Percentiles rank a stretch among this genome's conserved stretches.
Conservation (phyloP, 768 basidiomycete genomes). For the Mycena vulgaris region DNA sequence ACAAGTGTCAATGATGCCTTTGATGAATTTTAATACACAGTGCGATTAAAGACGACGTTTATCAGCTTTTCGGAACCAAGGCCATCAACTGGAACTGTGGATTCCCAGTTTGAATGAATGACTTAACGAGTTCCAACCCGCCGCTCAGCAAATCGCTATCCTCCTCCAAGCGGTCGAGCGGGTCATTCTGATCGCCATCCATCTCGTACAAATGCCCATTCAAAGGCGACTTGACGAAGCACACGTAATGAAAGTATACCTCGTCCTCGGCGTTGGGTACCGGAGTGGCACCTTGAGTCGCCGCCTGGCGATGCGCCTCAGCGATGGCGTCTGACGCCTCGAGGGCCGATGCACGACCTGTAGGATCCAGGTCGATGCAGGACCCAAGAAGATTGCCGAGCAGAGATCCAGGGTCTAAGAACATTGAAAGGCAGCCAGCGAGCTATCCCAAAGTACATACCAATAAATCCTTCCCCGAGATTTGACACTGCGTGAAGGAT, state of each 20-base stretch:
- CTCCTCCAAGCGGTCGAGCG: slow-evolving; percentile 43
- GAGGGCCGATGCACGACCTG: slow-evolving; percentile 48
- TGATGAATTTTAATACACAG: no score
- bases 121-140: slow-evolving; percentile 27
- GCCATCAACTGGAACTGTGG: slow-evolving; percentile 27
- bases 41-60: no score
- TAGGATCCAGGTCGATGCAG: slow-evolving; percentile 44
- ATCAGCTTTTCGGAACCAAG: slow-evolving; percentile 1
- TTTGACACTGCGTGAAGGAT: slow-evolving; percentile 54
- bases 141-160: slow-evolving; percentile 43
- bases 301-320: slow-evolving; percentile 47
- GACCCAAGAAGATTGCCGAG: slow-evolving; percentile 44
- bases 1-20: no score
- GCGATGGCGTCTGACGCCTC: slow-evolving; percentile 49
- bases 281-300: slow-evolving; percentile 47
- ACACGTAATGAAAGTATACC: slow-evolving; percentile 52
- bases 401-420: slow-evolving; percentile 42
- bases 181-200: slow-evolving; percentile 53
- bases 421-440: no score
- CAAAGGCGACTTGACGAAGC: slow-evolving; percentile 49
- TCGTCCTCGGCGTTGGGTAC: slow-evolving; percentile 50
- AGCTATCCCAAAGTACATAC: slow-evolving; percentile 35
- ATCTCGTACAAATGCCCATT: slow-evolving; percentile 51
- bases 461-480: slow-evolving; percentile 42
- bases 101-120: slow-evolving; percentile 6